phyloP scores from a whole-genome alignment of 768 basidiomycete genomes.

The Tubosaeta sp. region DNA sequence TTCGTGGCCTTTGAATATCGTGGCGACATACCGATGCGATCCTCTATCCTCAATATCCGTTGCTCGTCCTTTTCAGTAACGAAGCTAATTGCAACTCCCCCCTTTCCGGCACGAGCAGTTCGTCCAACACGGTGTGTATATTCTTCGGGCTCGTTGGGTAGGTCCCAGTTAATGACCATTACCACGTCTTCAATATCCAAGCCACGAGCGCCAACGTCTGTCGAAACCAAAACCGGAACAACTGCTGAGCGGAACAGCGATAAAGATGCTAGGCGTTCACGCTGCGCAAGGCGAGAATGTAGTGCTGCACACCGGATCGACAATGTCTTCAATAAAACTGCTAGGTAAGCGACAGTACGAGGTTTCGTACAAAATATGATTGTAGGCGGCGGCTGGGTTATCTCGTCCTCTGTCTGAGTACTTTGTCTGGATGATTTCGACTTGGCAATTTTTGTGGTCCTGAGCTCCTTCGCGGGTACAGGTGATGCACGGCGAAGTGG shows the following conservation, averaged over 20 bases:
- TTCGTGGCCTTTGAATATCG: background rate
- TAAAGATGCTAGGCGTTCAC: slow-evolving; percentile 81
- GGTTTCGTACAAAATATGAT: slow-evolving; percentile 91
- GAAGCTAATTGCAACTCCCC: slow-evolving; percentile 89
- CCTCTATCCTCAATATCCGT: slow-evolving; percentile 76
- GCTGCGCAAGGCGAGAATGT: slow-evolving; percentile 91
- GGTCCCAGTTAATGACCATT: slow-evolving; percentile 96
- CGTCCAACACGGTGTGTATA: slow-evolving; percentile 95
- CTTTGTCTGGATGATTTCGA: slow-evolving; percentile 33
- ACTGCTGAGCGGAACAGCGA: slow-evolving; percentile 80
- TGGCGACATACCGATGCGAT: slow-evolving; percentile 68
- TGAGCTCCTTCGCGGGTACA: slow-evolving; percentile 29
- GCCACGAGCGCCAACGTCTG: slow-evolving; percentile 93
- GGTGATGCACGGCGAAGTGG: slow-evolving; percentile 64
- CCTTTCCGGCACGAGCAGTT: slow-evolving; percentile 86
- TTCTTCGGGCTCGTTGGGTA: slow-evolving; percentile 86
- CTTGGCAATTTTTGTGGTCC: slow-evolving; percentile 29
- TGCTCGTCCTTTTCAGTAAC: slow-evolving; percentile 93
- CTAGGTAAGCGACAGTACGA: slow-evolving; percentile 87
- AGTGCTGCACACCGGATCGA: slow-evolving; percentile 83
- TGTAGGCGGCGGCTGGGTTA: slow-evolving; percentile 84
- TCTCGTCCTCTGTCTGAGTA: slow-evolving; percentile 41
- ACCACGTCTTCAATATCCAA: slow-evolving; percentile 96
- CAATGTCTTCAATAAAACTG: slow-evolving; percentile 69
- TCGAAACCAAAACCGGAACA: slow-evolving; percentile 88